Conservation (phyloP, 2,329 filamentous ascomycete genomes). For the Paecilomyces dactylethromorphus region DNA sequence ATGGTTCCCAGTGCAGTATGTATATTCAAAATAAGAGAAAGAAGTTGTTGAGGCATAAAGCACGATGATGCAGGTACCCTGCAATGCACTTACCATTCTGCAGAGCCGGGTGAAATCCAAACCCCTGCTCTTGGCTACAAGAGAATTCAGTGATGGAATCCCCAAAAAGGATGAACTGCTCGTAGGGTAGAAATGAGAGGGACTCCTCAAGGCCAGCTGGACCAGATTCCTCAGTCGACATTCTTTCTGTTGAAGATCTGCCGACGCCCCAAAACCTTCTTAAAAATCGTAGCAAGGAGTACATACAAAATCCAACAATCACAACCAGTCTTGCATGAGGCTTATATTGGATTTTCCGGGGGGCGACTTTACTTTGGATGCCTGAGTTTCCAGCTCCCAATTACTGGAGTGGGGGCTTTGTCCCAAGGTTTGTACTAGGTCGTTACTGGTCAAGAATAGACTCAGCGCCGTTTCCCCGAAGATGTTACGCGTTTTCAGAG, state of each 20-base stretch:
- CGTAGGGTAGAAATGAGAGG: slow-evolving; percentile 43
- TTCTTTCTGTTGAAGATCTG: background rate
- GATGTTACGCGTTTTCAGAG: background rate
- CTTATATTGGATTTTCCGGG: background rate
- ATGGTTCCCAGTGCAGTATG: background rate
- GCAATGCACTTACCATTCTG: slow-evolving; percentile 53
- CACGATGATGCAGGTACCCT: background rate
- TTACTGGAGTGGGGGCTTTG: background rate
- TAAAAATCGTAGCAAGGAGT: background rate
- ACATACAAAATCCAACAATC: background rate
- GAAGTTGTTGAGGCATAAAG: background rate
- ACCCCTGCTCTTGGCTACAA: slow-evolving; percentile 56
- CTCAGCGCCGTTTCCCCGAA: background rate
- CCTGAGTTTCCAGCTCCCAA: background rate
- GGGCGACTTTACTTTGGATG: background rate
- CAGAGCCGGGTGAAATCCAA: slow-evolving; percentile 67
- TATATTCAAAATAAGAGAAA: background rate
- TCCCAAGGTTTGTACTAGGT: background rate
- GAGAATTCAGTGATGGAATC: slow-evolving; percentile 78
- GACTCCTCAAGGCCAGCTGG: background rate
- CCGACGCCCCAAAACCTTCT: background rate
- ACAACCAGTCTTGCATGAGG: background rate
- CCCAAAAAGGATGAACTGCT: slow-evolving; percentile 77
- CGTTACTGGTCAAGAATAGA: background rate
- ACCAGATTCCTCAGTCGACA: background rate